These are phyloP conservation scores for Pseudogymnoascus sp. DNA, from an alignment of 2,329 filamentous ascomycete species.

Conservation along the genomic window DNA sequence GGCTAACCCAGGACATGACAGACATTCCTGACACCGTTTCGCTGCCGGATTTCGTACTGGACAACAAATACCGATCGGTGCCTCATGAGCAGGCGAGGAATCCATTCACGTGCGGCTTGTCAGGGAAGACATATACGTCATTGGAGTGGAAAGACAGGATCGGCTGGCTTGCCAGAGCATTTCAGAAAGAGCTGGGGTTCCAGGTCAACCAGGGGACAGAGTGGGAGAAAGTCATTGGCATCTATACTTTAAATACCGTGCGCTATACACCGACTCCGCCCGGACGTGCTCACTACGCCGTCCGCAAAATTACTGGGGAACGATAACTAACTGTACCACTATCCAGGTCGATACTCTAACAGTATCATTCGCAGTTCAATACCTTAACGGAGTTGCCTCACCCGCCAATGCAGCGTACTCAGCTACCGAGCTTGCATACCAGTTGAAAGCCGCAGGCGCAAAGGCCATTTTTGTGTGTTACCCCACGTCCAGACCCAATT, in stretches of 20 bases:
- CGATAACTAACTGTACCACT: not conserved
- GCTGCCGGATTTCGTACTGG: constrained; percentile 66
- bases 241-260: constrained; percentile 71
- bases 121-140: constrained; percentile 56
- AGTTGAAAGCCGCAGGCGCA: constrained; percentile 61
- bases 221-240: constrained; percentile 68
- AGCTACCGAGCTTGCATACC: constrained; percentile 61
- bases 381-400: constrained; percentile 62
- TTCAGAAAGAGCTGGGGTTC: constrained; percentile 64
- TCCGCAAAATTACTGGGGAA: not conserved
- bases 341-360: constrained; percentile 63
- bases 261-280: constrained; percentile 20
- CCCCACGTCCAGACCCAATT: not conserved
- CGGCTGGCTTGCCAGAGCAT: constrained; percentile 56
- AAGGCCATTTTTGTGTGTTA: constrained; percentile 52
- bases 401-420: constrained; percentile 72
- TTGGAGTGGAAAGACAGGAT: constrained; percentile 56
- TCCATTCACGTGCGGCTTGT: constrained; percentile 68
- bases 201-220: constrained; percentile 59
- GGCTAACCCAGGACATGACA: not conserved
- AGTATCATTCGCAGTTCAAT: constrained; percentile 66
- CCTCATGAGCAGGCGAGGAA: constrained; percentile 55
- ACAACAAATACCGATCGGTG: constrained; percentile 59
- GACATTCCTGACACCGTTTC: constrained; percentile 58
- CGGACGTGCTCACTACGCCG: not conserved